A percentile compares a stretch with the other conserved stretches of the same genome.
These are phyloP conservation scores for Leishmania turanica DNA, from an alignment of 208 protist species.

Conservation along the genomic window DNA sequence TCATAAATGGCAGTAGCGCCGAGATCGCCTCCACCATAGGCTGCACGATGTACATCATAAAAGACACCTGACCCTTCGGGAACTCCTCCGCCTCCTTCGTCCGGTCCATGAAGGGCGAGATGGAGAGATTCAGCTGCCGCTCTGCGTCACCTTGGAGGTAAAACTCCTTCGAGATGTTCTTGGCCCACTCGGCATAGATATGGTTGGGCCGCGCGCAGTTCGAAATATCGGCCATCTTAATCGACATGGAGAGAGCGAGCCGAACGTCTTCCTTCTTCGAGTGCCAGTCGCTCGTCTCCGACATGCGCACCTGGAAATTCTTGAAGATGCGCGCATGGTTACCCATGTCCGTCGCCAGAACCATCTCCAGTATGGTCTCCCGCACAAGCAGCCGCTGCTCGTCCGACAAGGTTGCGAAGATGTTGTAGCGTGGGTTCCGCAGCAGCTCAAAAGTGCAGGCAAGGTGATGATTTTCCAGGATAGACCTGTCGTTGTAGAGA, in stretches of 20 bases:
- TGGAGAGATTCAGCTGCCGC: constrained; percentile 60
- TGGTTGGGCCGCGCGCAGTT: constrained; percentile 91
- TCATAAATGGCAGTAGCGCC: constrained; percentile 80
- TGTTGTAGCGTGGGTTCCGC: constrained; percentile 75
- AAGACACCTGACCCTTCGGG: constrained; percentile 89
- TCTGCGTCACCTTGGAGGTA: constrained; percentile 95
- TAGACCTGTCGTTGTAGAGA: constrained; percentile 94
- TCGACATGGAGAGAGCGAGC: constrained; percentile 89
- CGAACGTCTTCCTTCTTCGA: constrained; percentile 82
- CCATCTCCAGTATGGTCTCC: constrained; percentile 91
- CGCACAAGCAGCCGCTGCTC: constrained; percentile 85
- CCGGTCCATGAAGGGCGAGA: constrained; percentile 95
- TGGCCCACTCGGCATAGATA: constrained; percentile 92
- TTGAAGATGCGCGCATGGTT: constrained; percentile 92
- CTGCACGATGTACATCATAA: constrained; percentile 93
- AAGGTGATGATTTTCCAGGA: constrained; percentile 96
- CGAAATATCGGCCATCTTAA: constrained; percentile 96
- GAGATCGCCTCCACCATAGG: constrained; percentile 89
- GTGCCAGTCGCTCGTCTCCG: constrained; percentile 74
- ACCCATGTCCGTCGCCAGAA: constrained; percentile 95
- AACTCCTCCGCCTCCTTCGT: constrained; percentile 81
- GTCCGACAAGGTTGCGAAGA: constrained; percentile 75
- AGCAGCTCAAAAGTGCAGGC: constrained; percentile 89
- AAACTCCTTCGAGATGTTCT: constrained; percentile 93
- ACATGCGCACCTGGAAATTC: constrained; percentile 78